Base-by-base conservation (phyloP, 2,329 filamentous ascomycete genomes). In the Fusarium decemcellulare region DNA sequence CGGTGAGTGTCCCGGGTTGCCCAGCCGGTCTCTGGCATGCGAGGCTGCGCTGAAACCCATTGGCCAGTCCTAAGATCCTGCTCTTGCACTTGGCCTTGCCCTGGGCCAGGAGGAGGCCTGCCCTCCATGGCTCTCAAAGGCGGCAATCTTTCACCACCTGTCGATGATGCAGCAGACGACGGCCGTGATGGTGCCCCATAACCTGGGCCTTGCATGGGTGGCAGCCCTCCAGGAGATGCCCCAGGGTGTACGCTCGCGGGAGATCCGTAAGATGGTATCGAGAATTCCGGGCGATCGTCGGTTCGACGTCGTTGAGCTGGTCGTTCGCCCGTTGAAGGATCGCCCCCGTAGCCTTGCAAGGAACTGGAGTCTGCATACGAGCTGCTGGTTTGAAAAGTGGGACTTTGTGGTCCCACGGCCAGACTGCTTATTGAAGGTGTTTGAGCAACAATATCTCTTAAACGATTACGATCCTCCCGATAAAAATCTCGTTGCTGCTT, bases 401-500 rank as follows among this genome's bases (percentile, higher is more conserved):
- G 87, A 72, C 86, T 89, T n/a, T 82, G 82, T 8, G 85, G 86
- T 6, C 83, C 85, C 52, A 83, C 83, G 5, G 85, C 87, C 53
- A 84, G 81, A 36, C 88, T 83, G 70, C 84, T 84, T 68, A 87
- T 85, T 32, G 86, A 85, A 3, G 89, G 86, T 5, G 88, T 88
- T 66, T 88, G 86, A 51, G 85, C 80, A 1, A 94, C 83, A 36
- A 93, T 80, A n/a, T 91, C 88, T 54, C 89, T 85, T 66, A 95
- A 86, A 51, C 92, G 88, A 73, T 94, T 91, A 52, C 93, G 85
- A 72, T 96, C 93, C 9, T 84, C 83, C 47, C 90, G 87, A 77
- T 95, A 95, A 77, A 90, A 93, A 63, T 95, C 91, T 32, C 87
- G 84, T 34, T 71, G 68, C n/a, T 71, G 64, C n/a, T 27, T 63